phyloP scores from a whole-genome alignment of 2,329 filamentous ascomycete genomes.

The Arthroderma sp. region DNA sequence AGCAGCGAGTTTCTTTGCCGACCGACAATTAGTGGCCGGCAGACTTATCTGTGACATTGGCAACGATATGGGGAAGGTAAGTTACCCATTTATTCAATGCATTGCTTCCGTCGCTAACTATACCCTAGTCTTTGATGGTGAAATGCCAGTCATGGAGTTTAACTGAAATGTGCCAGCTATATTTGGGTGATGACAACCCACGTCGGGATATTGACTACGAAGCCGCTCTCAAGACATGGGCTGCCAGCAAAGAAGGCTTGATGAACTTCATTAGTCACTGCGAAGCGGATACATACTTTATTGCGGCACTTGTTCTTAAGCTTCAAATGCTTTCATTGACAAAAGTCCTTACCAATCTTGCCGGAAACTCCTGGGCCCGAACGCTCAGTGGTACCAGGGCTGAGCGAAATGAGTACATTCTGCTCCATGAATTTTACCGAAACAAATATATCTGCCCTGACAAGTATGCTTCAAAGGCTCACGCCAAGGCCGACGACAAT shows the following conservation, averaged over 20 bases:
- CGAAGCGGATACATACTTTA: conserved; percentile 90
- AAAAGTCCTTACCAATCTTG: conserved; percentile 89
- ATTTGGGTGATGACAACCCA: conserved; percentile 57
- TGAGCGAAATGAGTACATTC: conserved; percentile 97
- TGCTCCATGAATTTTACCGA: conserved; percentile 88
- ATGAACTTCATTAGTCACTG: conserved; percentile 91
- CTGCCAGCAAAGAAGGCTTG: conserved; percentile 65
- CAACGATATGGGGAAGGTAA: conserved; percentile 80
- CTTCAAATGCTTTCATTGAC: conserved; percentile 88
- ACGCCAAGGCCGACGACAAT: conserved; percentile 60
- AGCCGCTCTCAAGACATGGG: conserved; percentile 73
- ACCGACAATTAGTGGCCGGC: conserved; percentile 78
- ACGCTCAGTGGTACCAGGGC: conserved; percentile 91
- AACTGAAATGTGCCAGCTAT: conserved; percentile 92
- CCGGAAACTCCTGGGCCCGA: conserved; percentile 95
- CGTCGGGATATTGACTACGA: conserved; percentile 85
- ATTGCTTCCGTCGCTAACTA: conserved; percentile 14
- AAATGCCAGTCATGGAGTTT: conserved; percentile 98
- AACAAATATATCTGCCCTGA: conserved; percentile 98
- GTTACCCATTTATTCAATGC: conserved; percentile 1
- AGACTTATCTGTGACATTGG: conserved; percentile 84
- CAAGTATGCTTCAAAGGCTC: conserved; percentile 70
- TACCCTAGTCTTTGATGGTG: conserved; percentile 61
- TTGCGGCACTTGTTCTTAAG: conserved; percentile 75
- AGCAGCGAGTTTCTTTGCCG: conserved; percentile 78